A percentile compares a stretch with the other conserved stretches of the same genome.
Evolutionary conservation across 768 basidiomycete species (phyloP).

Genomic region (Kwoniella sp.): DNA sequence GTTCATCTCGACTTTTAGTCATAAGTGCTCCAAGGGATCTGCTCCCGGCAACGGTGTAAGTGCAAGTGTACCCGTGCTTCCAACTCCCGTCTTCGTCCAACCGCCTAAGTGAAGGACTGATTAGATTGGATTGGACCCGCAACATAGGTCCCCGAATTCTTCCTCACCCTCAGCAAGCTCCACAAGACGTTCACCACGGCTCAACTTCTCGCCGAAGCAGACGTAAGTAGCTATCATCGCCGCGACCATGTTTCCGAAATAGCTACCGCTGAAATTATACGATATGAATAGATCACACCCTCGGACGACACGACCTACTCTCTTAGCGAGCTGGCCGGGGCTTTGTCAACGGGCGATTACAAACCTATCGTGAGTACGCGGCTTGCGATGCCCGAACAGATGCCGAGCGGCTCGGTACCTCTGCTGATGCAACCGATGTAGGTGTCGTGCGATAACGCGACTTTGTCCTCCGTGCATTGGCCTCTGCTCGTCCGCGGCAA

Average conservation of each 20-base stretch:
- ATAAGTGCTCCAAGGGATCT: slow-evolving; percentile 30
- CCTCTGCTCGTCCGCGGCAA: slow-evolving; percentile 46
- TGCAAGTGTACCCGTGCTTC: too few relatives aligned
- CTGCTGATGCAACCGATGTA: slow-evolving; percentile 15
- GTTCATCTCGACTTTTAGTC: slow-evolving; percentile 47
- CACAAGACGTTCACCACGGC: slow-evolving; percentile 36
- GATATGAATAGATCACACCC: slow-evolving; percentile 46
- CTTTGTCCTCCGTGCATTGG: slow-evolving; percentile 46
- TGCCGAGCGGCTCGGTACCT: too few relatives aligned
- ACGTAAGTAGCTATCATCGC: slow-evolving; percentile 41
- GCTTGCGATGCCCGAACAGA: too few relatives aligned
- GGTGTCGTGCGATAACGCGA: slow-evolving; percentile 47
- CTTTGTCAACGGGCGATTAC: slow-evolving; percentile 32
- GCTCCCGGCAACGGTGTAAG: slow-evolving; percentile 35
- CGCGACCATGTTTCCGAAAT: not conserved
- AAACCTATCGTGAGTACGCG: slow-evolving; percentile 40
- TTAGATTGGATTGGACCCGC: not conserved
- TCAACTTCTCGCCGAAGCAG: slow-evolving; percentile 43
- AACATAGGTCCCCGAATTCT: slow-evolving; percentile 48
- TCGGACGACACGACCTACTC: slow-evolving; percentile 52
- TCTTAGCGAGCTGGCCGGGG: slow-evolving; percentile 37
- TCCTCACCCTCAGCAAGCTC: slow-evolving; percentile 43
- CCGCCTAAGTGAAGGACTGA: not conserved
- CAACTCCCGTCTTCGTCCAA: too few relatives aligned
- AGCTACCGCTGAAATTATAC: too few relatives aligned